Conservation (phyloP, 257 asterid species). For the Orobanche coerulescens region DNA sequence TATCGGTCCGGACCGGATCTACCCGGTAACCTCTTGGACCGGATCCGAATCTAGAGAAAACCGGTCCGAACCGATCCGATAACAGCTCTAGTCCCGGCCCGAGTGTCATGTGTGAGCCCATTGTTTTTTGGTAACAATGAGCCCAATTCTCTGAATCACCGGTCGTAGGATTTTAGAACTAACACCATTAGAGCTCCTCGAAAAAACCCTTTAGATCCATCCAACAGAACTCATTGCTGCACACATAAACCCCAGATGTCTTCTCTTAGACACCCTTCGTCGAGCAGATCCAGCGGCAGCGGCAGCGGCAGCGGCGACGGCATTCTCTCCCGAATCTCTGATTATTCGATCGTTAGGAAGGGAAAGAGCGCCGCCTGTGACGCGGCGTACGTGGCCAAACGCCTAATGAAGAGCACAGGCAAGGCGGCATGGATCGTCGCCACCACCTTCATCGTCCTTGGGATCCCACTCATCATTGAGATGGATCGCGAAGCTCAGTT, state of each 20-base stretch:
- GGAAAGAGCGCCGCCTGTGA: conserved; percentile 44
- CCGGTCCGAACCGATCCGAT: too few relatives aligned
- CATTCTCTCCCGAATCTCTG: conserved; percentile 37
- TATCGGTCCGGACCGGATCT: too few relatives aligned
- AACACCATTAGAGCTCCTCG: too few relatives aligned
- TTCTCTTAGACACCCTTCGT: conserved; percentile 1
- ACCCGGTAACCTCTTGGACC: too few relatives aligned
- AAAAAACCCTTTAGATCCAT: too few relatives aligned
- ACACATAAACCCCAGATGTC: conserved; percentile 30
- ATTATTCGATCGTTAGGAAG: conserved; percentile 28
- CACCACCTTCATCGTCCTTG: conserved; percentile 50
- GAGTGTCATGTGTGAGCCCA: too few relatives aligned
- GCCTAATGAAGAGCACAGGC: conserved; percentile 58
- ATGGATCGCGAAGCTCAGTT: conserved; percentile 68
- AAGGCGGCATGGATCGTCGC: conserved; percentile 64
- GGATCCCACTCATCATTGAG: conserved; percentile 51
- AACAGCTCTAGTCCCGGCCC: too few relatives aligned
- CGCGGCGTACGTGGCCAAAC: conserved; percentile 47
- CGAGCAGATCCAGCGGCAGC: conserved; percentile 11
- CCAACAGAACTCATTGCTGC: too few relatives aligned
- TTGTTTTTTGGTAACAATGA: too few relatives aligned
- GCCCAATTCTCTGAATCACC: too few relatives aligned
- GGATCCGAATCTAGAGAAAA: too few relatives aligned
- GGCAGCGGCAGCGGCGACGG: conserved; percentile 21
- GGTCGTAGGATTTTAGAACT: too few relatives aligned